phyloP scores from a whole-genome alignment of 1,284 basidiomycete species.

The Puccinia sorghi region DNA sequence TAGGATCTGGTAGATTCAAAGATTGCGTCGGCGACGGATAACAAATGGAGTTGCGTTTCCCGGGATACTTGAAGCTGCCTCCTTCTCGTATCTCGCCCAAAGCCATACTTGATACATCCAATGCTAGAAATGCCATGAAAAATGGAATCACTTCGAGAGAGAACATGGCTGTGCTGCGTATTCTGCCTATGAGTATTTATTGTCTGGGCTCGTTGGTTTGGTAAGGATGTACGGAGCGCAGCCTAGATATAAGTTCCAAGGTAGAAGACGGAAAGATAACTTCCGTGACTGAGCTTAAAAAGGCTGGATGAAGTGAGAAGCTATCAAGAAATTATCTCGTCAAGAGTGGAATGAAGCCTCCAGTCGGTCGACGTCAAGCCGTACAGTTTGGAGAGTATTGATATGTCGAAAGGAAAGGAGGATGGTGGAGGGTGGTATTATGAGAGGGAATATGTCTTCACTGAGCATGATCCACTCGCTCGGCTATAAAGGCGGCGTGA shows the following conservation, averaged over 20 bases:
- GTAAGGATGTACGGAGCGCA: no score
- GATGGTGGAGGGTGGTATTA: background rate
- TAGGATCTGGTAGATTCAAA: background rate
- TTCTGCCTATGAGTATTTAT: background rate
- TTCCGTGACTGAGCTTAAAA: background rate
- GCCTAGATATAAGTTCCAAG: background rate
- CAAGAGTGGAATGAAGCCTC: background rate
- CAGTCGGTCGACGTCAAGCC: background rate
- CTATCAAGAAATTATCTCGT: background rate
- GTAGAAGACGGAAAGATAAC: background rate
- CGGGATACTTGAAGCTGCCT: background rate
- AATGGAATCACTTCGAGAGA: background rate
- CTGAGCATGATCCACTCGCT: background rate
- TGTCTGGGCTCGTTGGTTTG: background rate
- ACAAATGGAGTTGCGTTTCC: background rate
- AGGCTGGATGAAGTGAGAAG: background rate
- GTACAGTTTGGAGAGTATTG: background rate
- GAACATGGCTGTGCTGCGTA: background rate
- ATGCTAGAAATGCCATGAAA: background rate
- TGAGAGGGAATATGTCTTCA: background rate
- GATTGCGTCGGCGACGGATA: slow-evolving; percentile 24
- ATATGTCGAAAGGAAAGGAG: background rate
- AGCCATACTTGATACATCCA: background rate
- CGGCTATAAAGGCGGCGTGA: background rate
- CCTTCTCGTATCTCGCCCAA: background rate